A percentile compares a stretch with the other conserved stretches of the same genome.
phyloP scores from a whole-genome alignment of 805 yeast species.

The Wickerhamiella dianesei region DNA sequence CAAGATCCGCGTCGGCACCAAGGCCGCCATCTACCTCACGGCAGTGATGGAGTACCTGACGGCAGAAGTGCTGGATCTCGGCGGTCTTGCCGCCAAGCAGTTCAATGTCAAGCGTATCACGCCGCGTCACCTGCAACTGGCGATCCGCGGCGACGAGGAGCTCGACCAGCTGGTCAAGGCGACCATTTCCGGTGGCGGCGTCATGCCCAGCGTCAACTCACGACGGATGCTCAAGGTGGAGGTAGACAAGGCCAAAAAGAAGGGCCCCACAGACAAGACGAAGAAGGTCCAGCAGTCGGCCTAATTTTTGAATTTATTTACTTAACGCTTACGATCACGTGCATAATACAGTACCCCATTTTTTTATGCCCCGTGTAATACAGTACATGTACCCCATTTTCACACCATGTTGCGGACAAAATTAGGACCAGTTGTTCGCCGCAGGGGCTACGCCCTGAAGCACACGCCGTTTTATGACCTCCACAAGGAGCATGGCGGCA shows the following conservation, averaged over 20 bases:
- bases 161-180: conserved; percentile 87
- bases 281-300: conserved; percentile 9
- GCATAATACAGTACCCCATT: too few relatives aligned
- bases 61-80: conserved; percentile 95
- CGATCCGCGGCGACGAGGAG: conserved; percentile 98
- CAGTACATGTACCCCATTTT: neutral
- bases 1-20: conserved; percentile 76
- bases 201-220: conserved; percentile 92
- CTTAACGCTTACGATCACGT: too few relatives aligned
- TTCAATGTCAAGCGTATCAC: conserved; percentile 98
- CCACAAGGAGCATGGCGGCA: conserved; percentile 68
- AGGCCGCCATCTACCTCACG: conserved; percentile 95
- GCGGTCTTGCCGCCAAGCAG: conserved; percentile 98
- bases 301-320: neutral
- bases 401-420: neutral
- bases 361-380: neutral
- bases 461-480: conserved; percentile 71
- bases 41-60: conserved; percentile 94
- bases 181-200: conserved; percentile 98
- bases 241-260: conserved; percentile 28
- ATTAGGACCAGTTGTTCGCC: neutral
- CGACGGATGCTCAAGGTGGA: conserved; percentile 64
- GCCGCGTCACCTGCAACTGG: conserved; percentile 97
- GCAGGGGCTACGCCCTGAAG: conserved; percentile 2
- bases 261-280: conserved; percentile 1